Percentiles rank a stretch among this genome's conserved stretches.
Conservation (phyloP, 2,329 filamentous ascomycete genomes). For the Pestalotiopsis sp. region DNA sequence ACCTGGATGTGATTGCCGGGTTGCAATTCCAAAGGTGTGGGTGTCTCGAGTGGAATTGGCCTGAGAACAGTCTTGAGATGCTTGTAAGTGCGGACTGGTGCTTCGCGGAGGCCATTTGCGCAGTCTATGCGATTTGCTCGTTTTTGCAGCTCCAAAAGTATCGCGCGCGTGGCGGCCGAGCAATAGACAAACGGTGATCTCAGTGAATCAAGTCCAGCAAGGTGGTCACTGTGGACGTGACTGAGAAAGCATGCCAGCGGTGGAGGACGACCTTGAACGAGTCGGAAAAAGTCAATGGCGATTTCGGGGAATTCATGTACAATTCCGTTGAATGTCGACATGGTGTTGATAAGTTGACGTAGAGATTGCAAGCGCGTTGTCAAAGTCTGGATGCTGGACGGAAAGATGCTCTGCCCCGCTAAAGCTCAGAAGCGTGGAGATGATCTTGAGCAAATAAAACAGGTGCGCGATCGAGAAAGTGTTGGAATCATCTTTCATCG, state of each 20-base stretch:
- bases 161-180: slow-evolving; percentile 78
- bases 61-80: slow-evolving; percentile 76
- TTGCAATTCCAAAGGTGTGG: slow-evolving; percentile 73
- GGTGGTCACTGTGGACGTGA: slow-evolving; percentile 90
- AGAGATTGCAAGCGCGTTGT: too few species aligned
- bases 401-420: too few species aligned
- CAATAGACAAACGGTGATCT: slow-evolving; percentile 87
- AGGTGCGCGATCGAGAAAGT: too few species aligned
- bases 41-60: slow-evolving; percentile 79
- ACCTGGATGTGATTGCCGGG: slow-evolving; percentile 73
- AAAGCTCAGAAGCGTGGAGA: too few species aligned
- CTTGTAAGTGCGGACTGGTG: slow-evolving; percentile 73
- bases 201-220: slow-evolving; percentile 76
- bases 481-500: too few species aligned
- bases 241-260: slow-evolving; percentile 86
- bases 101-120: slow-evolving; percentile 75
- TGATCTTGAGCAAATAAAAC: too few species aligned
- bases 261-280: slow-evolving; percentile 51
- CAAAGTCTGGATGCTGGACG: too few species aligned
- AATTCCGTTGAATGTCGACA: slow-evolving; percentile 79
- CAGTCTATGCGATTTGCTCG: slow-evolving; percentile 82
- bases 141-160: slow-evolving; percentile 79
- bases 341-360: slow-evolving; percentile 34
- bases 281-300: slow-evolving; percentile 80
- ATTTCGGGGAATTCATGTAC: slow-evolving; percentile 80